Percentiles rank a stretch among this genome's conserved stretches.
These are phyloP conservation scores for Novymonas esmeraldas DNA, from an alignment of 208 protist genomes.

Conservation along the genomic window DNA sequence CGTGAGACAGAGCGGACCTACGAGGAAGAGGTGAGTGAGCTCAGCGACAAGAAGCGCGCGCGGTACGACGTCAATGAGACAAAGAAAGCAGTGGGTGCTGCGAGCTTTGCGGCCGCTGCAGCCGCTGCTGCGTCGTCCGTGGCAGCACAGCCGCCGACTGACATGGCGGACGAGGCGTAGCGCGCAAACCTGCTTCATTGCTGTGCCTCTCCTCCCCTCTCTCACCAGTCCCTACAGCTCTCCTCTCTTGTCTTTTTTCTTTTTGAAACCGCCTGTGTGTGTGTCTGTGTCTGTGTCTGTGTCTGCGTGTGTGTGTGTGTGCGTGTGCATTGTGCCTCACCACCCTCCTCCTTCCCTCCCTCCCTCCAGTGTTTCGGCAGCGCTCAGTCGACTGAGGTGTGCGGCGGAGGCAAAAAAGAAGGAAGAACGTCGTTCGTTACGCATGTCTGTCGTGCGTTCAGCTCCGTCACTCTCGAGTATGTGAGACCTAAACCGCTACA, in stretches of 20 bases:
- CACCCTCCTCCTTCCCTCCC: neutral
- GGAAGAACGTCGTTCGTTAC: too few species aligned
- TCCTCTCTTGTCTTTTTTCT: neutral
- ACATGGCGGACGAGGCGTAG: too few species aligned
- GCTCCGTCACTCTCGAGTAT: too few species aligned
- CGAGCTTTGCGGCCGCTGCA: too few species aligned
- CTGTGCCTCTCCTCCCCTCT: neutral
- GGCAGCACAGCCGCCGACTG: too few species aligned
- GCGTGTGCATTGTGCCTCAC: neutral
- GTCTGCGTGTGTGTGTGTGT: neutral
- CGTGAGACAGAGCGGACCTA: conserved; percentile 84
- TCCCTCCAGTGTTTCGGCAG: too few species aligned
- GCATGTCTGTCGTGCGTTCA: too few species aligned
- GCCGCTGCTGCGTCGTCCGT: too few species aligned
- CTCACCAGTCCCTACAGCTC: neutral
- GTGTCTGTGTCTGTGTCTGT: neutral
- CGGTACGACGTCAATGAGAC: conserved; percentile 78
- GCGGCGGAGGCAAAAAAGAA: too few species aligned
- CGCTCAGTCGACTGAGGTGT: too few species aligned
- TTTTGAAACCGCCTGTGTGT: neutral
- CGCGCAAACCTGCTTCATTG: neutral
- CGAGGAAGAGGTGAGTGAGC: conserved; percentile 57
- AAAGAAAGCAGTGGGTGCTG: conserved; percentile 54
- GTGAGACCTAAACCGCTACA: too few species aligned
- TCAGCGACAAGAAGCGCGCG: conserved; percentile 70